These are phyloP conservation scores for Chrysanthemum lavandulifolium DNA, from an alignment of 129 eudicot species.

Conservation along the genomic window DNA sequence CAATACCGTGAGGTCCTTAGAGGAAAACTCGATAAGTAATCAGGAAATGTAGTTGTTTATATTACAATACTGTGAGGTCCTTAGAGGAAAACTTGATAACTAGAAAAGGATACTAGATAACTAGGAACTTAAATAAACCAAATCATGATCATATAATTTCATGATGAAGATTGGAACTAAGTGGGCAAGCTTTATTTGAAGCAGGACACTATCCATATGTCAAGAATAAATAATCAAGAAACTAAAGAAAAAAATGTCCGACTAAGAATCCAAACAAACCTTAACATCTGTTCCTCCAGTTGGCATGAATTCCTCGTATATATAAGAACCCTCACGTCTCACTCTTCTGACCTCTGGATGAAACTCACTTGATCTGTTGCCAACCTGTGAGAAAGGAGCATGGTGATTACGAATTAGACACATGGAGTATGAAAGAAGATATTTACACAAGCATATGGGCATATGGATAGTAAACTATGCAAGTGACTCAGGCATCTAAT, in stretches of 20 bases:
- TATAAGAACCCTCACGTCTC: conserved; percentile 95
- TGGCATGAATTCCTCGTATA: conserved; percentile 96
- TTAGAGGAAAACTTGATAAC: too few relatives aligned
- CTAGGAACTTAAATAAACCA: too few relatives aligned
- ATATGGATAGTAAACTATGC: background rate
- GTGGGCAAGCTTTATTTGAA: background rate
- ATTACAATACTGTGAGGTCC: too few relatives aligned
- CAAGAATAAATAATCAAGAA: background rate
- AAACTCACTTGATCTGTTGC: conserved; percentile 96
- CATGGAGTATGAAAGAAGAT: conserved; percentile 2
- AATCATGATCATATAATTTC: background rate
- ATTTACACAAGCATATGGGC: background rate
- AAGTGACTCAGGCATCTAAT: conserved; percentile 8
- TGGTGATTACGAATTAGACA: background rate
- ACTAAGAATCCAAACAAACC: conserved; percentile 41
- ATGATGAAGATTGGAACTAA: conserved; percentile 4
- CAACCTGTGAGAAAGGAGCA: conserved; percentile 61
- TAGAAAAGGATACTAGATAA: too few relatives aligned
- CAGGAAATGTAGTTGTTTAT: too few relatives aligned
- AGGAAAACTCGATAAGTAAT: too few relatives aligned
- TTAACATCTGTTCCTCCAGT: conserved; percentile 99
- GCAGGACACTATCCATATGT: background rate
- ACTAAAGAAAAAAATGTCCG: background rate
- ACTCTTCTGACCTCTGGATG: conserved; percentile 98
- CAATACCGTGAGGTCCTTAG: too few relatives aligned